Evolutionary conservation across 345 rosid genomes (phyloP), one percentile per base, ranked within the genome.

Genomic region (Hypericum perforatum): DNA sequence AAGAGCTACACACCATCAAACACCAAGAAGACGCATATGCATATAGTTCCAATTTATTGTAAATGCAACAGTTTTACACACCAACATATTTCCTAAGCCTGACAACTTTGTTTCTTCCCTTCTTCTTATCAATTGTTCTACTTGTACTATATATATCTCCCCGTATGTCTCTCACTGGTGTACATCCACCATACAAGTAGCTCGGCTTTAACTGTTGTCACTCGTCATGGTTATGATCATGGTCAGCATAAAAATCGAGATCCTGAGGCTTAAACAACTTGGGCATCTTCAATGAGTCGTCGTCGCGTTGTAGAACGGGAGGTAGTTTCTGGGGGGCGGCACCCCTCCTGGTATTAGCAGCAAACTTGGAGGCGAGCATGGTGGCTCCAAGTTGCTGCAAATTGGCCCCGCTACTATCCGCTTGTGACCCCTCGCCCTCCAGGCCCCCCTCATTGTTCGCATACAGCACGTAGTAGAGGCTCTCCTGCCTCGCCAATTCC

Each of bases 231-330:
- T 9, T 9, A 29, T 72, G 61, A 39, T 61, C 50, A 43, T 57
- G 58, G 2, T 67, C 61, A 16, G 60, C 67, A 49, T 58, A 71
- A 68, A 89, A 89, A 75, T 85, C 84, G 29, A 89, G 90, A 54
- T 82, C 92, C 43, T 71, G 67, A 5, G 95, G 97, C 68, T 89
- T 82, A 61, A 82, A 82, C 78, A 85, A 60, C 65, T 89, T 85
- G 38, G 97, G 91, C 95, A 89, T 81, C 63, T 89, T 82, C 57
- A 89, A 71, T 42, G 68, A 52, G 0, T 81, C 68, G 32, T 72
- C 84, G 49, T 78, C 79, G 44, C 71, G 77, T 46, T 71, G 70
- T 39, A 75, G 57, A 29, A 59, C 42, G 16, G 67, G 12, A 11
- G 76, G 68, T 67, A 76, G 68, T 67, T 74, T 78, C 11, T 66